phyloP scores from a whole-genome alignment of 2,329 filamentous ascomycete species.

The Epichloe gansuensis region DNA sequence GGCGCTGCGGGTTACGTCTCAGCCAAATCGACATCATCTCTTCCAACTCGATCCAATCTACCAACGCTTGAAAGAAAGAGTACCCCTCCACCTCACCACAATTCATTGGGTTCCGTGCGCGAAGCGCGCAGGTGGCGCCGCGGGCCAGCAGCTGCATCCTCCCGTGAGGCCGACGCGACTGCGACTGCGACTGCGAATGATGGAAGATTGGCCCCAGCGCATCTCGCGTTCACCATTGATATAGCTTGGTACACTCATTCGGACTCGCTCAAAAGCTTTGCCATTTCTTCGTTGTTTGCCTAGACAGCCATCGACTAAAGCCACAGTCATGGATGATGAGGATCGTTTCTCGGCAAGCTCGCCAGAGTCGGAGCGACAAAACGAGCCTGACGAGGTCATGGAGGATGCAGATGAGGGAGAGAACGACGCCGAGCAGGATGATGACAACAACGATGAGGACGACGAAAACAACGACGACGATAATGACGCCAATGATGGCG shows the following conservation, averaged over 20 bases:
- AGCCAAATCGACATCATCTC: no score
- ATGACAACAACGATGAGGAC: conserved; percentile 24
- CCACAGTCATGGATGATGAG: conserved; percentile 18
- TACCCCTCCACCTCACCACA: neutral
- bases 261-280: neutral
- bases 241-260: no score
- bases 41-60: no score
- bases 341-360: conserved; percentile 21
- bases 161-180: neutral
- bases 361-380: conserved; percentile 21
- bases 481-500: conserved; percentile 29
- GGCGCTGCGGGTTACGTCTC: no score
- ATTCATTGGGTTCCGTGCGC: neutral
- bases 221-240: neutral
- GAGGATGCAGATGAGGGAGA: conserved; percentile 33
- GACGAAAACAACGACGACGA: conserved; percentile 23
- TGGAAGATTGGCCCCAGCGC: neutral
- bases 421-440: conserved; percentile 24
- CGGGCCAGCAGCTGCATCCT: neutral
- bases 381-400: conserved; percentile 46
- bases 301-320: neutral
- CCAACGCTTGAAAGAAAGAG: no score
- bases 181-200: neutral
- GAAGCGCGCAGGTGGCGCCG: neutral
- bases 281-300: neutral